Conservation (phyloP, 257 asterid species). For the Fraxinus cuspidata region DNA sequence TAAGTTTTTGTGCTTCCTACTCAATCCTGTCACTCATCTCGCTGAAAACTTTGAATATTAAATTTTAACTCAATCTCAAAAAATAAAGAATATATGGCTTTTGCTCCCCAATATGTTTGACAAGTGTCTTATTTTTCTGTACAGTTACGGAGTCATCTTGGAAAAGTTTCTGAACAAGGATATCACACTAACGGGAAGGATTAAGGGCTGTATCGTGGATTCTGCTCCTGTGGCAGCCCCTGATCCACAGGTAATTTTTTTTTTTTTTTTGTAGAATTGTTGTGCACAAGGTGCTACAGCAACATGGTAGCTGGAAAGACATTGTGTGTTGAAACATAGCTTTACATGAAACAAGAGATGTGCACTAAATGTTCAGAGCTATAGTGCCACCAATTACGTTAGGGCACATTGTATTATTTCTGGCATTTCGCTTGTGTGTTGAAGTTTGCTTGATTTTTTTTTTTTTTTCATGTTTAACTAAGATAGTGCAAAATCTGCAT, state of each 20-base stretch:
- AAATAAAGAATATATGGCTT: background rate
- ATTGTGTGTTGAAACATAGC: background rate
- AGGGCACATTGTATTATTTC: background rate
- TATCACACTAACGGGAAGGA: conserved; percentile 52
- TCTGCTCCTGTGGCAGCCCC: conserved; percentile 93
- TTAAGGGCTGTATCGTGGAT: conserved; percentile 87
- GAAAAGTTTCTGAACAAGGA: conserved; percentile 76
- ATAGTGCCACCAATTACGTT: background rate
- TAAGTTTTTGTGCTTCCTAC: conserved; percentile 37
- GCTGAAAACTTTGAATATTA: background rate
- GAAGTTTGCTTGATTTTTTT: background rate
- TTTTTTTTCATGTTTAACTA: background rate
- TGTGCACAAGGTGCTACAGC: conserved; percentile 3
- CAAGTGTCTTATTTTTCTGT: conserved; percentile 25
- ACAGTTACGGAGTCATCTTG: conserved; percentile 85
- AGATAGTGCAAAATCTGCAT: background rate
- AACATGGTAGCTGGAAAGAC: background rate
- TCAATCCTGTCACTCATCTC: background rate
- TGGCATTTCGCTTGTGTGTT: background rate
- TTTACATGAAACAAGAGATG: background rate
- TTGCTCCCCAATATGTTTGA: conserved; percentile 18
- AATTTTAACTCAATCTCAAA: background rate
- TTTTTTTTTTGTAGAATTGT: conserved; percentile 20
- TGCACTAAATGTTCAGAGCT: background rate
- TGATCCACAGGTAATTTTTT: conserved; percentile 75